Evolutionary conservation across 192 early-diverging fungal species (phyloP).

Genomic region (Linderina pennispora): DNA sequence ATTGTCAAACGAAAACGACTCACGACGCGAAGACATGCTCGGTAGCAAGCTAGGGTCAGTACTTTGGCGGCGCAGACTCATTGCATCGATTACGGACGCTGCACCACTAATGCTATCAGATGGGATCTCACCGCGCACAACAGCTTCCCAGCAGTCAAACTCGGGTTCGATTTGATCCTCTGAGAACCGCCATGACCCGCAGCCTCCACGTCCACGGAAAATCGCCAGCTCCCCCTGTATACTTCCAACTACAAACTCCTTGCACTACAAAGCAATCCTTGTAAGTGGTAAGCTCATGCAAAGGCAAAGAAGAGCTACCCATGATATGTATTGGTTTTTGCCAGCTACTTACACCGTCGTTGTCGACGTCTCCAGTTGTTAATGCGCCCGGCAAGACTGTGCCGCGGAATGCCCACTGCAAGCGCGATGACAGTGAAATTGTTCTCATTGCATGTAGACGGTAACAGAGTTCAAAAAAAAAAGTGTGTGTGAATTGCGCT

Average conservation of each 20-base stretch:
- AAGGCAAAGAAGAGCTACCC: too few relatives aligned
- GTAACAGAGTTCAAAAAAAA: background rate
- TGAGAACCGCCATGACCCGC: slow-evolving; percentile 37
- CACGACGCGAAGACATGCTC: slow-evolving; percentile 15
- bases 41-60: slow-evolving; percentile 18
- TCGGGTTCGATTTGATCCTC: slow-evolving; percentile 44
- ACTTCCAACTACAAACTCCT: slow-evolving; percentile 48
- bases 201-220: slow-evolving; percentile 43
- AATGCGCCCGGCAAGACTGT: slow-evolving; percentile 42
- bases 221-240: slow-evolving; percentile 46
- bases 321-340: too few relatives aligned
- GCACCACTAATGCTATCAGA: background rate
- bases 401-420: slow-evolving; percentile 47
- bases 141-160: slow-evolving; percentile 46
- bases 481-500: background rate
- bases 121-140: slow-evolving; percentile 34
- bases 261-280: slow-evolving; percentile 47
- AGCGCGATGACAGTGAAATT: slow-evolving; percentile 41
- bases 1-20: slow-evolving; percentile 34
- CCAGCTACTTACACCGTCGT: slow-evolving; percentile 44
- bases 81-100: background rate
- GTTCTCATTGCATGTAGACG: slow-evolving; percentile 22
- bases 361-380: slow-evolving; percentile 46
- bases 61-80: slow-evolving; percentile 17
- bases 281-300: too few relatives aligned